These are phyloP conservation scores for Fraxinus sp. DNA, from an alignment of 305 asterid species.

Conservation along the genomic window DNA sequence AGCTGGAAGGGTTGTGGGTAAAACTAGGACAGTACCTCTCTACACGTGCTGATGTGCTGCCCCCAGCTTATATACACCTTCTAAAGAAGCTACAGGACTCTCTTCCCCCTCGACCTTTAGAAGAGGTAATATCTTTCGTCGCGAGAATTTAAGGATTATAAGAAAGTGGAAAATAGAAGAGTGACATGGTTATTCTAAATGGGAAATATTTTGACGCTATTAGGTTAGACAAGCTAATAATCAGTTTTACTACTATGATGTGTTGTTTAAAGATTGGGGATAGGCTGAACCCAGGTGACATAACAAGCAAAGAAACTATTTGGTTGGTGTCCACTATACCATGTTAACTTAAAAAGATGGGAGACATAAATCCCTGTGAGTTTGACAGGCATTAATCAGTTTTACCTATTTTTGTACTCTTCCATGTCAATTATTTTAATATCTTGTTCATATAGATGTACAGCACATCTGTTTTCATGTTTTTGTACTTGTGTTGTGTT, in stretches of 20 bases:
- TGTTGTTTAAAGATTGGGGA: background rate
- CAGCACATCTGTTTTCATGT: background rate
- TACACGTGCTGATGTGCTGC: constrained; percentile 99
- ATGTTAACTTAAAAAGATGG: background rate
- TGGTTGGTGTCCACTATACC: background rate
- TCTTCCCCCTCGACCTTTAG: constrained; percentile 84
- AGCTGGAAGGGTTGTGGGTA: constrained; percentile 97
- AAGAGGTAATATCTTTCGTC: constrained; percentile 58
- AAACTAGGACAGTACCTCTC: constrained; percentile 95
- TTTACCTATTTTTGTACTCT: background rate
- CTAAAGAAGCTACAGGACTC: constrained; percentile 93
- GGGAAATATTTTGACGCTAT: constrained; percentile 4
- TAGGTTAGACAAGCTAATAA: constrained; percentile 16
- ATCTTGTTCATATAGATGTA: background rate
- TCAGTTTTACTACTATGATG: constrained; percentile 14
- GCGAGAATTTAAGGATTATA: constrained; percentile 1
- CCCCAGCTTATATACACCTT: constrained; percentile 80
- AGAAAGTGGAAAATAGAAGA: constrained; percentile 2
- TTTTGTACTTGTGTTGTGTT: constrained; percentile 27
- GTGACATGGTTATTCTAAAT: constrained; percentile 13
- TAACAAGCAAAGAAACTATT: background rate
- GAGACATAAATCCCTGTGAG: background rate
- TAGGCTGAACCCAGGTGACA: background rate
- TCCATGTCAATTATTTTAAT: background rate
- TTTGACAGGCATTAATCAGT: background rate